Evolutionary conservation across 2,329 filamentous ascomycete species (phyloP).

Genomic region (Madurella fahalii): DNA sequence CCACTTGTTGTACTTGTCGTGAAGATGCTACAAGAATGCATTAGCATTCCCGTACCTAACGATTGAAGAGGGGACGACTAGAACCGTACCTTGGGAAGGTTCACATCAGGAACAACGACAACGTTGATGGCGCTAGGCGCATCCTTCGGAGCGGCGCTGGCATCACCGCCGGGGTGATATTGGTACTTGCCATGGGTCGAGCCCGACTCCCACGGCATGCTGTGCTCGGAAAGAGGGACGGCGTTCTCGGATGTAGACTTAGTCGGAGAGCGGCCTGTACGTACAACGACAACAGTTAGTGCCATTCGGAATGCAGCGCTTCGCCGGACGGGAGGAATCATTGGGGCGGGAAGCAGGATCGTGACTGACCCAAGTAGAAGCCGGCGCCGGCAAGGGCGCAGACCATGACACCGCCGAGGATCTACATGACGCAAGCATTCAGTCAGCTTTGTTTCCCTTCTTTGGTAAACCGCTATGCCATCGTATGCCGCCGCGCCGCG

Average conservation of each 20-base stretch:
- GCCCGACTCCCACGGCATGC: slow-evolving; percentile 88
- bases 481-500: neutral
- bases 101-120: slow-evolving; percentile 90
- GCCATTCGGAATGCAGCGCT: neutral
- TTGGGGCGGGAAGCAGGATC: no score
- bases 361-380: slow-evolving; percentile 72
- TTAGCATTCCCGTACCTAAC: slow-evolving; percentile 3
- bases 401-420: slow-evolving; percentile 88
- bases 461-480: neutral
- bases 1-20: slow-evolving; percentile 99
- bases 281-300: neutral
- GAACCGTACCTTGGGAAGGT: slow-evolving; percentile 71
- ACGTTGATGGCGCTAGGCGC: slow-evolving; percentile 94
- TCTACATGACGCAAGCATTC: slow-evolving; percentile 46
- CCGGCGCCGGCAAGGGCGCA: slow-evolving; percentile 83
- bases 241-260: slow-evolving; percentile 73
- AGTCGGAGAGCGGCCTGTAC: slow-evolving; percentile 75
- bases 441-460: slow-evolving; percentile 8
- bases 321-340: neutral
- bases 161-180: slow-evolving; percentile 83
- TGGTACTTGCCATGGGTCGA: slow-evolving; percentile 63
- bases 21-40: slow-evolving; percentile 61
- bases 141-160: slow-evolving; percentile 70
- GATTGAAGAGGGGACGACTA: neutral
- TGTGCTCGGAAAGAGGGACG: slow-evolving; percentile 68